Percentiles rank a stretch among this genome's conserved stretches.
Conservation (phyloP, 2,329 filamentous ascomycete species). For the Ophiosphaerella narmari region DNA sequence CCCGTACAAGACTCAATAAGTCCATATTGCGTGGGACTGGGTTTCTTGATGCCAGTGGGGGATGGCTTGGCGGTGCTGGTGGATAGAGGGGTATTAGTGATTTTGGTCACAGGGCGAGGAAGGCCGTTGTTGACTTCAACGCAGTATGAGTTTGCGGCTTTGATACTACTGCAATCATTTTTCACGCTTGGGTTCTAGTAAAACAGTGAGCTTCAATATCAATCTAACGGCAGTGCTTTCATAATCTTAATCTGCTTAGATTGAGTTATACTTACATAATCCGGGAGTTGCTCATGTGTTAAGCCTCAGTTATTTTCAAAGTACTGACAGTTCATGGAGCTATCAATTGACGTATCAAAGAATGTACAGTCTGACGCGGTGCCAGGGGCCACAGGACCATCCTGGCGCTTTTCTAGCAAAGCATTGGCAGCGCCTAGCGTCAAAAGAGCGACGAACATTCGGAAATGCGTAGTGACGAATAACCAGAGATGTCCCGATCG, state of each 20-base stretch:
- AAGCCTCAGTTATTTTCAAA: slow-evolving; percentile 10
- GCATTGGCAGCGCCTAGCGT: not conserved
- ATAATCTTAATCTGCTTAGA: no score
- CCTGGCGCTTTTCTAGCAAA: slow-evolving; percentile 3
- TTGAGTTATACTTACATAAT: slow-evolving; percentile 6
- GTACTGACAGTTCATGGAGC: slow-evolving; percentile 8
- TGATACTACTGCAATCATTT: slow-evolving; percentile 15
- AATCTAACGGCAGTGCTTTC: no score
- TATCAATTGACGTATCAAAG: slow-evolving; percentile 6
- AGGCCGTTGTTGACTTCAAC: slow-evolving; percentile 16
- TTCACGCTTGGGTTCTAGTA: slow-evolving; percentile 14
- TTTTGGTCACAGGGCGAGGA: slow-evolving; percentile 1
- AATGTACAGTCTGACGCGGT: slow-evolving; percentile 19
- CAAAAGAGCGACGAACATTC: not conserved
- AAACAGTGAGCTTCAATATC: not conserved
- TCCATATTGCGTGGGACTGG: slow-evolving; percentile 14
- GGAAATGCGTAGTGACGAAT: not conserved
- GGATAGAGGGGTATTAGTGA: not conserved
- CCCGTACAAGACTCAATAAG: slow-evolving; percentile 12
- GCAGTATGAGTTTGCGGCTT: slow-evolving; percentile 17
- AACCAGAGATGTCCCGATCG: not conserved
- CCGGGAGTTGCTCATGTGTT: slow-evolving; percentile 13
- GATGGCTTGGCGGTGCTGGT: not conserved
- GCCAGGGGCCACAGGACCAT: slow-evolving; percentile 10
- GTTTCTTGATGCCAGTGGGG: slow-evolving; percentile 10